phyloP scores from a whole-genome alignment of 352 stramenopile species.

The Phytophthora fragariaefolia region DNA sequence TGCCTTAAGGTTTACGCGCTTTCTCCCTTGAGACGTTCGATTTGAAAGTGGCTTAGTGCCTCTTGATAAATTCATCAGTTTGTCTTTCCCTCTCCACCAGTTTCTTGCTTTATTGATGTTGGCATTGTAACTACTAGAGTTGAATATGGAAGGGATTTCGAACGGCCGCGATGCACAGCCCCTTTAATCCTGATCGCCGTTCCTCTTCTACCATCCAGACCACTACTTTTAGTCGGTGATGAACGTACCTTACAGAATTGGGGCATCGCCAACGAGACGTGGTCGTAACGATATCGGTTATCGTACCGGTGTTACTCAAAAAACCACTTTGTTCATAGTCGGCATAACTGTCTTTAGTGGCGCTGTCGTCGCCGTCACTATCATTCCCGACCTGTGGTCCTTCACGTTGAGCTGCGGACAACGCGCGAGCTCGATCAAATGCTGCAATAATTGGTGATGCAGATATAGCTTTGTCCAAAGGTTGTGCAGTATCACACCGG shows the following conservation, averaged over 20 bases:
- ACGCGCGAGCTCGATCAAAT: not conserved
- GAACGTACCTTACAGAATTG: slow-evolving; percentile 4
- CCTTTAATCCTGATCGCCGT: not conserved
- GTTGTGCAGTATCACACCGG: slow-evolving; percentile 1
- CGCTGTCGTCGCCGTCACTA: too few relatives aligned
- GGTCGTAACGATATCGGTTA: too few relatives aligned
- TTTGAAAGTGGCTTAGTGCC: too few relatives aligned
- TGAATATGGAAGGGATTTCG: slow-evolving; percentile 3
- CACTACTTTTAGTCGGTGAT: not conserved
- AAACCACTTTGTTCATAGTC: not conserved
- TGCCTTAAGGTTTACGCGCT: too few relatives aligned
- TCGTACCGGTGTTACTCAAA: too few relatives aligned
- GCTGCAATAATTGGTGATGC: slow-evolving; percentile 4
- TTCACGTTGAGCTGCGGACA: too few relatives aligned
- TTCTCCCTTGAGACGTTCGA: too few relatives aligned
- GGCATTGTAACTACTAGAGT: slow-evolving; percentile 1
- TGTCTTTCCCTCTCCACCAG: slow-evolving; percentile 3
- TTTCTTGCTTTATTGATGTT: slow-evolving; percentile 14
- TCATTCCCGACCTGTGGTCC: too few relatives aligned
- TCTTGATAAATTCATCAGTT: too few relatives aligned
- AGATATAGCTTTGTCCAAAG: not conserved
- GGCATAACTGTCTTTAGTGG: too few relatives aligned
- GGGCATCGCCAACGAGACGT: too few relatives aligned
- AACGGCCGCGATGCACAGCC: not conserved
- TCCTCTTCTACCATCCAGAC: slow-evolving; percentile 1